phyloP scores from a whole-genome alignment of 306 rosid species.

The Lagenaria siceraria region DNA sequence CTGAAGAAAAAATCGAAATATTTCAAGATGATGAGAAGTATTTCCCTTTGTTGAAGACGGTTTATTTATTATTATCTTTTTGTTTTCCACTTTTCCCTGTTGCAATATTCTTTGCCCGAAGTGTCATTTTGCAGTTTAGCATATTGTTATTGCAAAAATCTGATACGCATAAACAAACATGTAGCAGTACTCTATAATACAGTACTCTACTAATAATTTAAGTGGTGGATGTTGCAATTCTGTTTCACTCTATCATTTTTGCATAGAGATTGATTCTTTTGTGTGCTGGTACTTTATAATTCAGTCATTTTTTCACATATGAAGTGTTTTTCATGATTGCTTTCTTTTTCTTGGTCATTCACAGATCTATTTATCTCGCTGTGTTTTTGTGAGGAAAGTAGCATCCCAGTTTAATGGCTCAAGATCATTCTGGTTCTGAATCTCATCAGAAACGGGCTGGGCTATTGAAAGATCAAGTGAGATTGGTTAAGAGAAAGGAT shows the following conservation, averaged over 20 bases:
- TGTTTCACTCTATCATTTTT: background rate
- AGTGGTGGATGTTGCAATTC: background rate
- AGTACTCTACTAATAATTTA: background rate
- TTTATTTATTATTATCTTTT: background rate
- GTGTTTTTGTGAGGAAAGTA: constrained; percentile 16
- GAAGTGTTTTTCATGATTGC: background rate
- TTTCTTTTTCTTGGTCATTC: background rate
- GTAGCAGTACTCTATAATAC: background rate
- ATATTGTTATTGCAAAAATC: background rate
- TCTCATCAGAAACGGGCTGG: constrained; percentile 58
- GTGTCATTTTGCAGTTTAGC: background rate
- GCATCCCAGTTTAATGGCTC: constrained; percentile 37
- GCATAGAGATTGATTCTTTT: background rate
- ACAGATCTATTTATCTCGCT: background rate
- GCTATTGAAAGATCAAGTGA: constrained; percentile 86
- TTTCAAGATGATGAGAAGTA: background rate
- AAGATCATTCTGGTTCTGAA: constrained; percentile 36
- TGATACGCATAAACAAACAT: background rate
- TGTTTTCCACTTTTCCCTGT: constrained; percentile 1
- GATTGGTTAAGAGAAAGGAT: constrained; percentile 61
- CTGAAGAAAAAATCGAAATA: background rate
- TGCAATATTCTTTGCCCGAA: background rate
- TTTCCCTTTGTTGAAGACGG: background rate
- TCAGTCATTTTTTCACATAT: background rate
- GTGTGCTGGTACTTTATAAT: background rate